Conservation (phyloP, 331 rosid genomes). For the Rhamnella rubrinervis region DNA sequence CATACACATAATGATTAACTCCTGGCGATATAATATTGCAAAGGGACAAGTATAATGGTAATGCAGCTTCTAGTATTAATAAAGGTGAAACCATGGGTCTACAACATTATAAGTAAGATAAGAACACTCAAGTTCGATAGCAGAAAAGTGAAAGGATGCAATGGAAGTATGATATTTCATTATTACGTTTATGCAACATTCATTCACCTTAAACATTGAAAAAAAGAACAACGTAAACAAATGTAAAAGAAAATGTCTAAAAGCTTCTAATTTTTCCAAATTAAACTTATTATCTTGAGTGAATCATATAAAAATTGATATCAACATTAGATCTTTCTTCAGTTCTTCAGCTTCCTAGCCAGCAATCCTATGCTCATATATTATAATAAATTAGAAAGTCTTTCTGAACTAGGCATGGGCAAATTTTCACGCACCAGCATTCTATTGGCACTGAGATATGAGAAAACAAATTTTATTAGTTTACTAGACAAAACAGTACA, state of each 20-base stretch:
- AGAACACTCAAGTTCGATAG: neutral
- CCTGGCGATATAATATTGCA: neutral
- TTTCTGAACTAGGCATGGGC: neutral
- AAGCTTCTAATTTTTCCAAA: too few species aligned
- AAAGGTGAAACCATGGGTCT: neutral
- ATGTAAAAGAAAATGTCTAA: too few species aligned
- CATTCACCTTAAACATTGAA: neutral
- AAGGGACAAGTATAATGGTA: neutral
- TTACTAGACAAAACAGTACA: neutral
- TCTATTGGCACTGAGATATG: too few species aligned
- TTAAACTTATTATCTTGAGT: neutral
- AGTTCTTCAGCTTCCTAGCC: neutral
- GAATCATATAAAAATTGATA: neutral
- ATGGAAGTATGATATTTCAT: neutral
- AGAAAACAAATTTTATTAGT: neutral
- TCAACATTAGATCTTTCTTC: too few species aligned
- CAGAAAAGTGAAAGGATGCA: neutral
- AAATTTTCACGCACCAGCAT: neutral
- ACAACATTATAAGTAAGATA: neutral
- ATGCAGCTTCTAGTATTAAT: neutral
- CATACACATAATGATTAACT: slow-evolving; percentile 23
- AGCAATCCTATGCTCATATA: neutral
- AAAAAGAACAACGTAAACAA: neutral
- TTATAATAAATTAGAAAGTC: neutral
- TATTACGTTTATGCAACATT: neutral